Percentiles rank a stretch among this genome's conserved stretches.
Evolutionary conservation across 1,139 yeast species (phyloP).

Genomic region (Suhomyces taliae): DNA sequence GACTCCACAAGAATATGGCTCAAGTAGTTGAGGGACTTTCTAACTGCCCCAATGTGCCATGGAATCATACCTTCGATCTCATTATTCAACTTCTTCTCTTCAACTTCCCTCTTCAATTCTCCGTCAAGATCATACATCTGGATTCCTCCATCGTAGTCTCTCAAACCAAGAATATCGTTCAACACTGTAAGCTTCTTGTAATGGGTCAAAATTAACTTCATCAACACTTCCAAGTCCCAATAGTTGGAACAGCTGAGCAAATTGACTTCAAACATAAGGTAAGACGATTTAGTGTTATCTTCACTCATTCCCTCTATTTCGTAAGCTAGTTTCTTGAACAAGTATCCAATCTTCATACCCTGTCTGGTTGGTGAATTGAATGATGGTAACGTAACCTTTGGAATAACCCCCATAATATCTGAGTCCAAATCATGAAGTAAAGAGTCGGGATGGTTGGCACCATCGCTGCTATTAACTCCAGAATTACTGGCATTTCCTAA

Average conservation of each 20-base stretch:
- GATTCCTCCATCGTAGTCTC: constrained; percentile 24
- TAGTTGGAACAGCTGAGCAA: constrained; percentile 68
- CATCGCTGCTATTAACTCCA: constrained; percentile 3
- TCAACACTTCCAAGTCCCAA: constrained; percentile 54
- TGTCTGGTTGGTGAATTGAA: constrained; percentile 70
- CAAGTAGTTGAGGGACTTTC: constrained; percentile 56
- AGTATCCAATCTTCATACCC: constrained; percentile 71
- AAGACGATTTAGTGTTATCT: constrained; percentile 4
- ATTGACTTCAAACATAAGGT: constrained; percentile 56
- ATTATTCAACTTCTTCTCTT: constrained; percentile 9
- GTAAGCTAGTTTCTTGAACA: constrained; percentile 39
- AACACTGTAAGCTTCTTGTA: constrained; percentile 64
- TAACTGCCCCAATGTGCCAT: constrained; percentile 83
- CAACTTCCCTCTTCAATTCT: constrained; percentile 3
- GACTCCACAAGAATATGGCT: constrained; percentile 42
- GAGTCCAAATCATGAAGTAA: constrained; percentile 51
- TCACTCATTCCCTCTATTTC: constrained; percentile 19
- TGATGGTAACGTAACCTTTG: constrained; percentile 61
- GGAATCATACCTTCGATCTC: constrained; percentile 48
- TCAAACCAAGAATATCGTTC: constrained; percentile 41
- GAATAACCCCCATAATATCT: constrained; percentile 63
- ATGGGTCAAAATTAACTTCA: constrained; percentile 63
- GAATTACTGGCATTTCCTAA: constrained; percentile 8
- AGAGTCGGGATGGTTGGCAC: constrained; percentile 29
- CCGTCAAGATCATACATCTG: constrained; percentile 8